phyloP scores from a whole-genome alignment of 208 protist genomes.

The Balamuthia mandrillaris region DNA sequence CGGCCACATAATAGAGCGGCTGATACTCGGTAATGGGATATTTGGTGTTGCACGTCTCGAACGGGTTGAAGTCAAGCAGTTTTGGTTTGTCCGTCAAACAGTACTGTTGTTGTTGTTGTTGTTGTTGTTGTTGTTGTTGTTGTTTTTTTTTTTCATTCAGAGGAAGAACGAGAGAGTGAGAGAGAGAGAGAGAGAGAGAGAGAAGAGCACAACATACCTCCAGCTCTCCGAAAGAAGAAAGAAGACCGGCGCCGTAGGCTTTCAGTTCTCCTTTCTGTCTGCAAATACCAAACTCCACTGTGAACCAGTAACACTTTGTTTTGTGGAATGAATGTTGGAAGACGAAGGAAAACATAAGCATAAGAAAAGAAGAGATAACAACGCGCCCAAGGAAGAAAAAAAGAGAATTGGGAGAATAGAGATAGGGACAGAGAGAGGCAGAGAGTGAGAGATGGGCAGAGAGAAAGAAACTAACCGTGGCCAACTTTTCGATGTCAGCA shows the following conservation, averaged over 20 bases:
- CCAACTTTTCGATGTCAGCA: constrained; percentile 85
- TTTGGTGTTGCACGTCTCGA: constrained; percentile 28
- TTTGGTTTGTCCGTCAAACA: neutral
- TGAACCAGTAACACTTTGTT: constrained; percentile 95
- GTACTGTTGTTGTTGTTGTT: constrained; percentile 3
- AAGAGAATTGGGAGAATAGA: neutral
- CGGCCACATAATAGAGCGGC: constrained; percentile 88
- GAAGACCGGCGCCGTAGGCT: constrained; percentile 90
- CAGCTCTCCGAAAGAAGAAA: constrained; percentile 89
- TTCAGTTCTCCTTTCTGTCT: constrained; percentile 78
- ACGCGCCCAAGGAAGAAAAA: neutral
- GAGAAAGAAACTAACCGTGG: too few relatives aligned
- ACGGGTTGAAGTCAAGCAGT: constrained; percentile 45
- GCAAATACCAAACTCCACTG: constrained; percentile 93
- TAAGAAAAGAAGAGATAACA: neutral
- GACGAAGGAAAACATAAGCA: too few relatives aligned
- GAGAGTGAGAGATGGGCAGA: too few relatives aligned
- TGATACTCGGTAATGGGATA: constrained; percentile 92
- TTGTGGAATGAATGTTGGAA: neutral
- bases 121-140: too few relatives aligned
- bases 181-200: too few relatives aligned
- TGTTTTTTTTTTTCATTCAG: too few relatives aligned
- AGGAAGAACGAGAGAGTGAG: too few relatives aligned
- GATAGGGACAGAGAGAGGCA: neutral
- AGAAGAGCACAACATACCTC: constrained; percentile 50